Evolutionary conservation across 148 eudicot genomes (phyloP).

Genomic region (Arbutus unedo): DNA sequence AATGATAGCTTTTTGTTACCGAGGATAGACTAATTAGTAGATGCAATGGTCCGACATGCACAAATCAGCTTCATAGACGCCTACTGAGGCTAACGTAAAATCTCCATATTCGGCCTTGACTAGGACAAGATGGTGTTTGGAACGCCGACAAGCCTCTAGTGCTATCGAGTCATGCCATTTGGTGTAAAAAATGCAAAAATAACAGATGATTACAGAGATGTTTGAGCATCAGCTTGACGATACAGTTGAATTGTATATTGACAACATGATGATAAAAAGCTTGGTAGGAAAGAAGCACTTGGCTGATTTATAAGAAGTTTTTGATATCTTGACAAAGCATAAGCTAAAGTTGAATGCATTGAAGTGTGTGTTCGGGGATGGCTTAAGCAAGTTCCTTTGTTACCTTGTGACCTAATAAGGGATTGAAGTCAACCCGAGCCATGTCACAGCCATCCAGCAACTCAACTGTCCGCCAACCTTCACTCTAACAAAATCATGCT

Average conservation of each 20-base stretch:
- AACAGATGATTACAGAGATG: too few relatives aligned
- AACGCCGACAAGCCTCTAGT: background rate
- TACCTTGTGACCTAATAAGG: background rate
- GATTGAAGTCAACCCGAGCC: background rate
- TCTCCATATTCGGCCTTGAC: background rate
- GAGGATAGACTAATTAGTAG: background rate
- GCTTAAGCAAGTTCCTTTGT: background rate
- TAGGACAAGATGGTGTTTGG: background rate
- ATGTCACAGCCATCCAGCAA: background rate
- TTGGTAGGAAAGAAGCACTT: too few relatives aligned
- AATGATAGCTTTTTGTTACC: background rate
- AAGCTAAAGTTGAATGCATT: background rate
- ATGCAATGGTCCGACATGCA: background rate
- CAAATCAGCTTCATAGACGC: background rate
- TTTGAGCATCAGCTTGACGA: too few relatives aligned
- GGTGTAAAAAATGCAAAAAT: background rate
- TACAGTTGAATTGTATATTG: background rate
- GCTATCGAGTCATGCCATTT: background rate
- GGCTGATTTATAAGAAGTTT: background rate
- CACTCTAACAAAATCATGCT: too few relatives aligned
- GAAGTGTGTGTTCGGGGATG: background rate
- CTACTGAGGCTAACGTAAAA: background rate
- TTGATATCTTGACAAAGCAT: too few relatives aligned
- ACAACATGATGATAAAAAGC: background rate
- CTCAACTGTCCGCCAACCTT: background rate